A percentile compares a stretch with the other conserved stretches of the same genome.
phyloP scores from a whole-genome alignment of 106 monocot species.

The Xerophyta viscosa region DNA sequence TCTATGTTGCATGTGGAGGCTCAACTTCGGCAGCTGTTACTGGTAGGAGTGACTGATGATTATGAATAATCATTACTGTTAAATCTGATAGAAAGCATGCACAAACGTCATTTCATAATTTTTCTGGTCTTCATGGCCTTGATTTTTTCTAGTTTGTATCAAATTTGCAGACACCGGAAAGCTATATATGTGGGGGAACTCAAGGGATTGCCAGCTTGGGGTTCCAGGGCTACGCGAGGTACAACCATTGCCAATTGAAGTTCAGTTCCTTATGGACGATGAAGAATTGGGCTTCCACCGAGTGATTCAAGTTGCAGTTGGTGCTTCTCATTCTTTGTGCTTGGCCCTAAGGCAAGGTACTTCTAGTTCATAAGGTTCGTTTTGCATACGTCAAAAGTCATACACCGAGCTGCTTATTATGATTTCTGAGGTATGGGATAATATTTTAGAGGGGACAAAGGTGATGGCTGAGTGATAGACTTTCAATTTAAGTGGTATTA shows the following conservation, averaged over 20 bases:
- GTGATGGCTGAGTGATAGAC: too few species aligned
- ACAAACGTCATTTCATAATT: too few species aligned
- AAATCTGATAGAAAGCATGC: too few species aligned
- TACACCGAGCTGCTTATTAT: too few species aligned
- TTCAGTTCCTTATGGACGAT: slow-evolving; percentile 73
- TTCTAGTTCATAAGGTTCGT: background rate
- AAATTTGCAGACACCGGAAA: slow-evolving; percentile 57
- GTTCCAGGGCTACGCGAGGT: slow-evolving; percentile 67
- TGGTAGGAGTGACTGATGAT: slow-evolving; percentile 21
- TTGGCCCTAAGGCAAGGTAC: slow-evolving; percentile 41
- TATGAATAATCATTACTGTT: too few species aligned
- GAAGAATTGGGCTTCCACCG: slow-evolving; percentile 53
- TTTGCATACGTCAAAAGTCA: background rate
- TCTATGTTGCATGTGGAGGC: slow-evolving; percentile 83
- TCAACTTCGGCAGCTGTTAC: slow-evolving; percentile 95
- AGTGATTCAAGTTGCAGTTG: slow-evolving; percentile 68
- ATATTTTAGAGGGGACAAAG: too few species aligned
- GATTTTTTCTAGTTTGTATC: background rate
- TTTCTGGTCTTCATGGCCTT: too few species aligned
- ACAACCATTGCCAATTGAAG: slow-evolving; percentile 62
- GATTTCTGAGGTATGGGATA: too few species aligned
- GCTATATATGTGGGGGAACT: slow-evolving; percentile 95
- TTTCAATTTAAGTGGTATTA: too few species aligned
- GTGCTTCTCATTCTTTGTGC: slow-evolving; percentile 92
- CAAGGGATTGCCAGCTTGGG: slow-evolving; percentile 82